Base-by-base conservation (phyloP, 2,329 filamentous ascomycete genomes). In the Sordariomycetes sp. region DNA sequence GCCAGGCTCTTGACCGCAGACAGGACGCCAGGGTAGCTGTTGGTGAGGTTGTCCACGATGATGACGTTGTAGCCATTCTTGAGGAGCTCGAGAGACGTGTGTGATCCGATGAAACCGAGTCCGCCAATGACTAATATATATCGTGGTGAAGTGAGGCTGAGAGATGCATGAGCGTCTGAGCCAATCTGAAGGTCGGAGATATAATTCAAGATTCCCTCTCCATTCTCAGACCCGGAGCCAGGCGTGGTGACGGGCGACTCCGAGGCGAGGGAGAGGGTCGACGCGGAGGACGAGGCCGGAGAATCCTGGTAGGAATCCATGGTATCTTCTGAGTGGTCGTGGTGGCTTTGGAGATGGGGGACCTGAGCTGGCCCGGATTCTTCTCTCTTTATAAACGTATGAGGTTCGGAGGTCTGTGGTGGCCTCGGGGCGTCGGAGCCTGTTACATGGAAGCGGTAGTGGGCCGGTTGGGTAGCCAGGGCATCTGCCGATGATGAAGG, bases 51-150 rank as follows among this genome's bases (percentile, higher is more conserved):
- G 61, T 76, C 74, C 53, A 76, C 69, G 55, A 76, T 71, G 59
- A 82, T 72, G 35, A 82, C 78, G 61, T 78, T 80, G 67, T 79
- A 75, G 22, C 79, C 77, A 40, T 73, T 74, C 60, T 80, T 78
- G 60, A 82, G 71, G 37, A 82, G 69, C 63, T 81, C 78, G 0
- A 81, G 69, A 1, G 75, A 73, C 0, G 79, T 82, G 65, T 82
- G 79, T 2, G 78, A 81, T 32, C 79, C 79, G 58, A 82, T 81
- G 66, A 78, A 81, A 7, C 79, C 79, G 16, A 79, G 72, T 11
- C 79, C 79, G 22, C 79, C 79, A 43, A 79, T 76, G 32, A 82
- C 79, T 63, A 81, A 68, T 58, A 74, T 72, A 59, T 72, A 71
- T 37, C 55, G 56, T 37, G 60, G 59, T 58, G 53, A 53, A 48